Evolutionary conservation across 1,284 basidiomycete species (phyloP).

Genomic region (Rhodotorula sp.): DNA sequence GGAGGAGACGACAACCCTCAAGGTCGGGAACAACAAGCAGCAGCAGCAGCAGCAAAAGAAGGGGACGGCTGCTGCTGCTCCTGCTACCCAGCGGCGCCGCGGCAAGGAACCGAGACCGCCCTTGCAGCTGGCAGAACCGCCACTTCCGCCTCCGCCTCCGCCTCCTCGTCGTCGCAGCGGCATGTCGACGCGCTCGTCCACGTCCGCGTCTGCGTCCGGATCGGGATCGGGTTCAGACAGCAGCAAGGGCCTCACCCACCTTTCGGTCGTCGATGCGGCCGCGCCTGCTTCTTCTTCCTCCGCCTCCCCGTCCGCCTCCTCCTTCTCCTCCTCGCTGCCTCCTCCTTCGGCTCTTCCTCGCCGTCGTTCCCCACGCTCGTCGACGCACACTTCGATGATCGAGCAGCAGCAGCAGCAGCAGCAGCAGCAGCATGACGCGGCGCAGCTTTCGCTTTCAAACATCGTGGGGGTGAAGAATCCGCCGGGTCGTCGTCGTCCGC

Average conservation of each 20-base stretch:
- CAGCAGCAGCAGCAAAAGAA: no score
- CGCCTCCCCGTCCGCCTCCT: not conserved
- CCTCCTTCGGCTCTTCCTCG: not conserved
- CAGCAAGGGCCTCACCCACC: not conserved
- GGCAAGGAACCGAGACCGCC: not conserved
- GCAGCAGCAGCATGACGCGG: no score
- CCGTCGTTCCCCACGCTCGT: no score
- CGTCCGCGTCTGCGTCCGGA: not conserved
- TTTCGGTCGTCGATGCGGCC: no score
- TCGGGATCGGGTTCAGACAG: not conserved
- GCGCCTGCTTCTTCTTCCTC: not conserved
- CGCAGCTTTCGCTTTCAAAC: no score
- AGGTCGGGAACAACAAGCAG: not conserved
- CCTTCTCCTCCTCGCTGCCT: not conserved
- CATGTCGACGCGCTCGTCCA: not conserved
- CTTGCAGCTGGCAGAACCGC: not conserved
- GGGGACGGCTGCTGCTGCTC: no score
- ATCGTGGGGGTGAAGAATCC: no score
- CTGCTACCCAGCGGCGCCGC: no score
- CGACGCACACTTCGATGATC: no score
- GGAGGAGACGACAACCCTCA: not conserved
- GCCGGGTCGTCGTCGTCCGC: not conserved
- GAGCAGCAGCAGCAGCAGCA: no score
- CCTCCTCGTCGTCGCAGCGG: not conserved
- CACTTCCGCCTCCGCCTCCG: not conserved